Evolutionary conservation across 768 basidiomycete species (phyloP).

Genomic region (Boletus fagicola): DNA sequence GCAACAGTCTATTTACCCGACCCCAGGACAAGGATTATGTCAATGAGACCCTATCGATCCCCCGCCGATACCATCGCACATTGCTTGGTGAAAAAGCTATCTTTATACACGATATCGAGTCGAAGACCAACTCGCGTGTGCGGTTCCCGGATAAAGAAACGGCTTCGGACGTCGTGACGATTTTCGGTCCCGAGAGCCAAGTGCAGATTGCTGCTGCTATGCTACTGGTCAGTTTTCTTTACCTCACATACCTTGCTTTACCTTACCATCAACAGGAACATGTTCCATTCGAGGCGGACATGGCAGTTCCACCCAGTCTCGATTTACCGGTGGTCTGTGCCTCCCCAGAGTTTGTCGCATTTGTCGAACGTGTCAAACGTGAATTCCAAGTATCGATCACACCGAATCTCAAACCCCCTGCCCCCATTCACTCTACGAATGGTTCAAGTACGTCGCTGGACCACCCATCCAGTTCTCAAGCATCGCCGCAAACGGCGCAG

Average conservation of each 20-base stretch:
- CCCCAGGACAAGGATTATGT: slow-evolving; percentile 93
- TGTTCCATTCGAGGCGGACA: slow-evolving; percentile 94
- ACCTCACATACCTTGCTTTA: neutral
- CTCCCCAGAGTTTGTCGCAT: slow-evolving; percentile 79
- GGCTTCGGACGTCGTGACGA: slow-evolving; percentile 92
- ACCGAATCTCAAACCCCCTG: slow-evolving; percentile 63
- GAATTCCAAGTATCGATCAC: slow-evolving; percentile 90
- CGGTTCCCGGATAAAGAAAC: slow-evolving; percentile 91
- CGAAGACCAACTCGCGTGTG: slow-evolving; percentile 91
- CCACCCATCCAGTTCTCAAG: slow-evolving; percentile 34
- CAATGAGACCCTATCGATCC: slow-evolving; percentile 89
- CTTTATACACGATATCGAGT: slow-evolving; percentile 96
- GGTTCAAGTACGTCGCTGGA: slow-evolving; percentile 51
- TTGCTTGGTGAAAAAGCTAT: slow-evolving; percentile 94
- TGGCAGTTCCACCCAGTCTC: slow-evolving; percentile 80
- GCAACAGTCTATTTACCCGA: slow-evolving; percentile 1
- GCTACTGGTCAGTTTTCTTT: slow-evolving; percentile 65
- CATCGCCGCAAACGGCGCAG: slow-evolving; percentile 20
- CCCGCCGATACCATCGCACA: slow-evolving; percentile 92
- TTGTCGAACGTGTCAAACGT: slow-evolving; percentile 88
- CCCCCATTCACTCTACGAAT: slow-evolving; percentile 40
- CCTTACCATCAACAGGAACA: slow-evolving; percentile 64
- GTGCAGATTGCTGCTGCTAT: slow-evolving; percentile 96
- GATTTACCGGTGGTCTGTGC: slow-evolving; percentile 75
- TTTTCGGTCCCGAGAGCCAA: slow-evolving; percentile 96